These are phyloP conservation scores for Wickerhamiella shivajii DNA, from an alignment of 805 yeast species.

Conservation along the genomic window DNA sequence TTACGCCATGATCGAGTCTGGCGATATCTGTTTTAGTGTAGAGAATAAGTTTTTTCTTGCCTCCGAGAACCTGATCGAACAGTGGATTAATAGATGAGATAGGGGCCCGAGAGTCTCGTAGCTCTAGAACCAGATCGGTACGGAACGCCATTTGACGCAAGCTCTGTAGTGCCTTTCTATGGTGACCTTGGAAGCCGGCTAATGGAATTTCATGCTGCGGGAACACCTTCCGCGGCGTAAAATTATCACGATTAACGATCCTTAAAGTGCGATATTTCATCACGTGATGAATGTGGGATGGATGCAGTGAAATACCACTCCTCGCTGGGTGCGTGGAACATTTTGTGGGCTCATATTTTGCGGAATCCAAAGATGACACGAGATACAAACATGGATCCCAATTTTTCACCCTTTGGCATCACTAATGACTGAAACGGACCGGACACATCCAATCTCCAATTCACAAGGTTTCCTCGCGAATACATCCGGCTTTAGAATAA, in stretches of 20 bases:
- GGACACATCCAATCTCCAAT: too few relatives aligned
- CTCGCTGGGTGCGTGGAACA: too few relatives aligned
- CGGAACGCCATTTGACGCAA: slow-evolving; percentile 62
- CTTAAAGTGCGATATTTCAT: background rate
- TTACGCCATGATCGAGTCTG: slow-evolving; percentile 27
- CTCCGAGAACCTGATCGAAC: slow-evolving; percentile 50
- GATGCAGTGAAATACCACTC: too few relatives aligned
- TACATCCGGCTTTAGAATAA: too few relatives aligned
- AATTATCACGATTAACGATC: slow-evolving; percentile 17
- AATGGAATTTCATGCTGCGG: slow-evolving; percentile 57
- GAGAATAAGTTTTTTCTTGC: slow-evolving; percentile 42
- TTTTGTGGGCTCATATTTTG: too few relatives aligned
- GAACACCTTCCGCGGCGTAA: slow-evolving; percentile 56
- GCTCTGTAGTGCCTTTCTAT: slow-evolving; percentile 55
- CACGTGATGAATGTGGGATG: too few relatives aligned
- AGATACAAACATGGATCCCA: too few relatives aligned
- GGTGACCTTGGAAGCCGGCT: slow-evolving; percentile 85
- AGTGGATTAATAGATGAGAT: slow-evolving; percentile 65
- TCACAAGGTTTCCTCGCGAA: too few relatives aligned
- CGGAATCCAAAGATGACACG: too few relatives aligned
- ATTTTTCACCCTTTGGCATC: too few relatives aligned
- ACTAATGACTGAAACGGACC: too few relatives aligned
- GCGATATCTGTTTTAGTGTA: slow-evolving; percentile 68
- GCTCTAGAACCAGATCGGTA: slow-evolving; percentile 66
- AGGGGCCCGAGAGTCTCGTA: slow-evolving; percentile 86